Conservation (phyloP, 2,329 filamentous ascomycete genomes). For the Neodidymelliopsis sp. region DNA sequence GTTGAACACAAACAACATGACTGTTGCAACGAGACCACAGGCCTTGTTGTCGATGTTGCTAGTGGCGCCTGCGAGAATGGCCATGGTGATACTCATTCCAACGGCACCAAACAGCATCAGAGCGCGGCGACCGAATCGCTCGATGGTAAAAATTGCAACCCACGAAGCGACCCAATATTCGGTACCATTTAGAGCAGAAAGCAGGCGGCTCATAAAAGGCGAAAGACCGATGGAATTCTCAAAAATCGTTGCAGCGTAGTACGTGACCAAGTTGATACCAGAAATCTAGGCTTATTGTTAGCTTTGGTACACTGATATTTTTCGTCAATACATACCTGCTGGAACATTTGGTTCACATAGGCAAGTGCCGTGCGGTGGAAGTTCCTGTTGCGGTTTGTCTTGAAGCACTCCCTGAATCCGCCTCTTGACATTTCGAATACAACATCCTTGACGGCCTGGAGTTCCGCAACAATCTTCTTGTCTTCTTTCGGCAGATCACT, state of each 20-base stretch:
- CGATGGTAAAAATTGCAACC: conserved; percentile 53
- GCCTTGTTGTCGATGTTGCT: conserved; percentile 33
- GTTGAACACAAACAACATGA: conserved; percentile 93
- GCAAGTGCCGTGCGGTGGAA: conserved; percentile 54
- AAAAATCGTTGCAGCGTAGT: conserved; percentile 55
- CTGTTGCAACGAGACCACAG: conserved; percentile 60
- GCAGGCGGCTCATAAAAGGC: conserved; percentile 43
- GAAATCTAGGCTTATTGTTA: conserved; percentile 55
- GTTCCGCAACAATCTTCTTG: conserved; percentile 47
- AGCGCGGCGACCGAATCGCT: conserved; percentile 48
- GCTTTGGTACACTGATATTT: conserved; percentile 46
- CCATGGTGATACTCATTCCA: conserved; percentile 47
- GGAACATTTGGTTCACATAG: conserved; percentile 56
- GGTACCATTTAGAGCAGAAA: conserved; percentile 53
- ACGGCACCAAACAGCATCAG: conserved; percentile 50
- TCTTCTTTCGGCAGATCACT: conserved; percentile 51
- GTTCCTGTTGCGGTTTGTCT: conserved; percentile 58
- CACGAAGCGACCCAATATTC: conserved; percentile 53
- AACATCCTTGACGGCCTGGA: conserved; percentile 48
- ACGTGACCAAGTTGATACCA: conserved; percentile 51
- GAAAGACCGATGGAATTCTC: conserved; percentile 50
- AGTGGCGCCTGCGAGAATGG: conserved; percentile 44
- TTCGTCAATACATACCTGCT: conserved; percentile 42
- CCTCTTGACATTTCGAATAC: conserved; percentile 53
- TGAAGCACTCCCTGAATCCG: conserved; percentile 65